Percentiles rank a stretch among this genome's conserved stretches.
These are phyloP conservation scores for Blastobotrys malaysiensis DNA, from an alignment of 1,139 yeast species.

Conservation along the genomic window DNA sequence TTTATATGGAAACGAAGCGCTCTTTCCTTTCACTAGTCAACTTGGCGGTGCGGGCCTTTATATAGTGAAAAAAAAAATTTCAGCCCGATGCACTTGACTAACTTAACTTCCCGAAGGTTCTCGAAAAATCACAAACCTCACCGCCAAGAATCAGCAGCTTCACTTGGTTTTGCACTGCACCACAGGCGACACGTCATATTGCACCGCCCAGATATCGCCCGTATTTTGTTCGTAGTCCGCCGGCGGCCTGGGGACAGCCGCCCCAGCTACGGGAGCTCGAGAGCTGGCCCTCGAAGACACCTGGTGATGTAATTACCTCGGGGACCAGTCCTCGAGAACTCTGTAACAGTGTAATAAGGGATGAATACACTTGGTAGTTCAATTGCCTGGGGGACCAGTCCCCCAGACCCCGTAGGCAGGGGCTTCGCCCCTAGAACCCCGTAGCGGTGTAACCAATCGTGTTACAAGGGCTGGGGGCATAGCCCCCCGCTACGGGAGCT, in stretches of 20 bases:
- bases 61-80: conserved; percentile 3
- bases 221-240: too few relatives aligned
- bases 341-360: too few relatives aligned
- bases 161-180: background rate
- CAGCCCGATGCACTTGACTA: conserved; percentile 1
- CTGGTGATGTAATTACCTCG: too few relatives aligned
- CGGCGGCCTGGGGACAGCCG: too few relatives aligned
- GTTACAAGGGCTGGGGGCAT: background rate
- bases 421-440: too few relatives aligned
- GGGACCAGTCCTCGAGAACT: too few relatives aligned
- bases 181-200: background rate
- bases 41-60: background rate
- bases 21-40: background rate
- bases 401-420: too few relatives aligned
- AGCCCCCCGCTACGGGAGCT: too few relatives aligned
- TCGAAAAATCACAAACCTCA: background rate
- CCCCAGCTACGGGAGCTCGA: too few relatives aligned
- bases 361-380: too few relatives aligned
- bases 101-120: conserved; percentile 8
- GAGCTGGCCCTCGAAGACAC: too few relatives aligned
- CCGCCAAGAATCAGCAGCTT: background rate
- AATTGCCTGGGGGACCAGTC: background rate
- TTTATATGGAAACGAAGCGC: background rate
- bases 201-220: too few relatives aligned
- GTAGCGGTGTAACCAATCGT: background rate